These are phyloP conservation scores for Xanthoconium stramineum DNA, from an alignment of 768 basidiomycete species.

Conservation along the genomic window DNA sequence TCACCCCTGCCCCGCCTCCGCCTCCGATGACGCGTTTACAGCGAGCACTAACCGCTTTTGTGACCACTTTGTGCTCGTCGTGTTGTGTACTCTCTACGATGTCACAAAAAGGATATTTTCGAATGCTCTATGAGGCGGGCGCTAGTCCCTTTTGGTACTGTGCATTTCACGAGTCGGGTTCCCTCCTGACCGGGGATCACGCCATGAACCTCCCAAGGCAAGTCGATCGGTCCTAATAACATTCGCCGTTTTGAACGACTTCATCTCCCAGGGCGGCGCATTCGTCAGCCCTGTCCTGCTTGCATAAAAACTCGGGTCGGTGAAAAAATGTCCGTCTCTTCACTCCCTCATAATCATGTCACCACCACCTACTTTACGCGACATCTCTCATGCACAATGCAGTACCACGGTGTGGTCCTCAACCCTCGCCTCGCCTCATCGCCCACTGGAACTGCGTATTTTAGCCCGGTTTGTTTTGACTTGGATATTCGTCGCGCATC, in stretches of 20 bases:
- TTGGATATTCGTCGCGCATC: constrained; percentile 55
- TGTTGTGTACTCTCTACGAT: not conserved
- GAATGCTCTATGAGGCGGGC: constrained; percentile 7
- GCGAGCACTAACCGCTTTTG: constrained; percentile 13
- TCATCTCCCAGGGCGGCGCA: not conserved
- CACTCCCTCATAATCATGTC: not conserved
- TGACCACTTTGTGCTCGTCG: not conserved
- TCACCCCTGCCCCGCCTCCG: not conserved
- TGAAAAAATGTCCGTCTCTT: not conserved
- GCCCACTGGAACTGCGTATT: constrained; percentile 6
- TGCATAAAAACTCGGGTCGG: constrained; percentile 19
- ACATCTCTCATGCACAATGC: constrained; percentile 11
- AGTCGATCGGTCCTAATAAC: constrained; percentile 9
- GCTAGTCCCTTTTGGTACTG: constrained; percentile 1
- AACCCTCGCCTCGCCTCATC: constrained; percentile 17
- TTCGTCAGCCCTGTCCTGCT: not conserved
- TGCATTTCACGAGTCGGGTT: not conserved
- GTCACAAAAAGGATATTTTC: not conserved
- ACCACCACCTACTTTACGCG: not conserved
- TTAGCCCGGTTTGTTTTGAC: constrained; percentile 30
- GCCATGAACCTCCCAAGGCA: constrained; percentile 16
- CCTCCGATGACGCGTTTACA: constrained; percentile 14
- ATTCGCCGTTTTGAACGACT: not conserved
- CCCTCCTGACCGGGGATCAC: not conserved
- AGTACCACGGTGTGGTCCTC: constrained; percentile 13